Percentiles rank a stretch among this genome's conserved stretches.
These are phyloP conservation scores for Wickerhamomyces kurtzmanii DNA, from an alignment of 805 yeast genomes.

Conservation along the genomic window DNA sequence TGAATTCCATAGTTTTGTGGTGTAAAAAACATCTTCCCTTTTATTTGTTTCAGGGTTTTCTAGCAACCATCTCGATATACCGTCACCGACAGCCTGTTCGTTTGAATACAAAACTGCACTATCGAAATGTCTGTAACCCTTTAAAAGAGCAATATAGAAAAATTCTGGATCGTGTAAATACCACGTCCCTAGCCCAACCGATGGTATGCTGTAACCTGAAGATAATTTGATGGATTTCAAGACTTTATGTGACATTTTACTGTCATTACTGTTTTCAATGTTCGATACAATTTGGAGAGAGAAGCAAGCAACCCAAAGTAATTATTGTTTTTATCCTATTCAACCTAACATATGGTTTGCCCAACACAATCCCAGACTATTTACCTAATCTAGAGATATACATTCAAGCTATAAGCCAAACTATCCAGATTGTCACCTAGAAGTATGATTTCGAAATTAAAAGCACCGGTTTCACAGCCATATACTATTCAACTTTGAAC, in stretches of 20 bases:
- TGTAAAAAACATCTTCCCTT: constrained; percentile 47
- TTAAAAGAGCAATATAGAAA: constrained; percentile 46
- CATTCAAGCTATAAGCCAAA: no score
- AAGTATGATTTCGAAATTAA: no score
- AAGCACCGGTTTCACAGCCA: no score
- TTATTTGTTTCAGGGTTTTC: constrained; percentile 31
- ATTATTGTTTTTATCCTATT: no score
- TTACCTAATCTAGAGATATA: no score
- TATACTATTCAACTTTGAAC: no score
- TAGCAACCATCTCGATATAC: constrained; percentile 40
- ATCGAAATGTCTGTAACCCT: constrained; percentile 71
- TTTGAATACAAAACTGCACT: constrained; percentile 62
- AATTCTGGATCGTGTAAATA: constrained; percentile 26
- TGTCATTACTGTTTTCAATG: no score
- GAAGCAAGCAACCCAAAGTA: no score
- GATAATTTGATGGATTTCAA: constrained; percentile 21
- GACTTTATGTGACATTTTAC: constrained; percentile 2
- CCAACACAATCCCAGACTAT: no score
- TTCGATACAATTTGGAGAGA: no score
- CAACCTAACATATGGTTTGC: no score
- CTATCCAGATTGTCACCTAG: no score
- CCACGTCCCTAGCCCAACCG: constrained; percentile 49
- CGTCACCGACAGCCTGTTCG: constrained; percentile 52
- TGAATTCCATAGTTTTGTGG: constrained; percentile 72
- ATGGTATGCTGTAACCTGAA: constrained; percentile 48